A percentile compares a stretch with the other conserved stretches of the same genome.
Evolutionary conservation across 495 filamentous ascomycete genomes (phyloP).

Genomic region (Hypoxylon fuscum): DNA sequence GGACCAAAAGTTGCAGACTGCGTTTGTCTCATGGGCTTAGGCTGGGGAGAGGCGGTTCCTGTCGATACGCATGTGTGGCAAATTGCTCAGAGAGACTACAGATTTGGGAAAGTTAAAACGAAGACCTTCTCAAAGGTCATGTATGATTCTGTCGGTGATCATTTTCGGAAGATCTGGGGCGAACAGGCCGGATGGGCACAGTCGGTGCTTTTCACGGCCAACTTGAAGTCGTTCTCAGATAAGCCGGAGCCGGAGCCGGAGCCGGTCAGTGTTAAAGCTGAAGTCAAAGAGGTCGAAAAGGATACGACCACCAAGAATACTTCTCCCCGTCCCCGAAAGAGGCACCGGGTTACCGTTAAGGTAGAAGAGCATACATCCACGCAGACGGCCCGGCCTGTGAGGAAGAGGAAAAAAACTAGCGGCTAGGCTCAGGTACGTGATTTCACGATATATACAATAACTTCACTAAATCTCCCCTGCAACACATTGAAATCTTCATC

Average conservation of each 20-base stretch:
- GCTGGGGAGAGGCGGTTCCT: slow-evolving; percentile 95
- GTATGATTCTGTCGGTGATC: slow-evolving; percentile 88
- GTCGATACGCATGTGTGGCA: slow-evolving; percentile 99
- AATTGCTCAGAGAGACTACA: slow-evolving; percentile 95
- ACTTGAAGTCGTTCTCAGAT: slow-evolving; percentile 86
- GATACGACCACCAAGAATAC: slow-evolving; percentile 14
- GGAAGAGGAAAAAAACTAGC: slow-evolving; percentile 30
- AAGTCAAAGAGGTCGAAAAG: slow-evolving; percentile 42
- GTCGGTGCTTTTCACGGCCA: slow-evolving; percentile 94
- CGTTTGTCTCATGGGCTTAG: slow-evolving; percentile 94
- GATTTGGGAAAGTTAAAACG: slow-evolving; percentile 83
- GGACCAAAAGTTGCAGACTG: slow-evolving; percentile 98
- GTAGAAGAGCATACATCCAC: slow-evolving; percentile 21
- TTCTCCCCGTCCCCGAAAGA: slow-evolving; percentile 21
- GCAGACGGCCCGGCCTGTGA: slow-evolving; percentile 16
- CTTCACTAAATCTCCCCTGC: background rate
- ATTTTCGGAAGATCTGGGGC: slow-evolving; percentile 92
- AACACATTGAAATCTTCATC: background rate
- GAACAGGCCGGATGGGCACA: slow-evolving; percentile 97
- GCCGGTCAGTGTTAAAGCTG: slow-evolving; percentile 55
- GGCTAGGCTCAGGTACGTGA: slow-evolving; percentile 8
- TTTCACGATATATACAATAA: background rate
- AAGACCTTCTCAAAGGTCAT: slow-evolving; percentile 88
- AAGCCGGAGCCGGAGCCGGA: slow-evolving; percentile 61
- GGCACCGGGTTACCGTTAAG: slow-evolving; percentile 25